Base-by-base conservation (phyloP, 345 rosid species). In the Excoecaria agallocha region DNA sequence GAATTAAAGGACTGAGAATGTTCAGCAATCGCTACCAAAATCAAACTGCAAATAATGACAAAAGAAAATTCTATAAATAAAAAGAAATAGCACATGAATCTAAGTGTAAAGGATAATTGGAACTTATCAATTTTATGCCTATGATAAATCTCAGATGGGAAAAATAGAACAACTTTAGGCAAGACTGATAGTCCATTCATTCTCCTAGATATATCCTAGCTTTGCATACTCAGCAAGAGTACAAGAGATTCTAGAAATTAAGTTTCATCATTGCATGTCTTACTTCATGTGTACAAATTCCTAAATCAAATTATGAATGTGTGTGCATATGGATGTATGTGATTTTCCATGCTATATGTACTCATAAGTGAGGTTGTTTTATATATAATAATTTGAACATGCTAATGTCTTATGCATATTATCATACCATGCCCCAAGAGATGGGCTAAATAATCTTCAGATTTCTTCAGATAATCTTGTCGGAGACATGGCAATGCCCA, bases 401-500 rank as follows among this genome's bases (percentile, higher is more conserved):
- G 50, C 66, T 35, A 41, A 6, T 39, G 57, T 3, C 43, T 45
- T 19, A 39, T 65, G 41, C 43, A 30, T 68, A 9, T 7, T 72
- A 70, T 70, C 81, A 72, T 84, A 94, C 98, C 97, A 81, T 95
- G 99, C 71, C 99, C 99, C 61, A 95, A 70, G 45, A 95, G 89
- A 82, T 93, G 99, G 65, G 99, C 93, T 72, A 95, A 82, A 84
- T 95, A 95, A 81, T 91, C 98, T 85, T 95, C 98, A 8, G 98
- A 80, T 84, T 95, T 95, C 89, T 91, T 95, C 81, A 89, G 81
- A 85, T 95, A 93, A 52, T 90, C 89, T 80, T 86, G 85, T 70
- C 88, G 94, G 80, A 95, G 97, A 77, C 93, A 91, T 48, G 99
- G 98, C 67, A 95, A 84, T 49, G 91, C 85, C 98, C 99, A 95